Evolutionary conservation across 1,139 yeast species (phyloP), one percentile per base, ranked within the genome.

Genomic region (Lodderomyces oxycetoniae): DNA sequence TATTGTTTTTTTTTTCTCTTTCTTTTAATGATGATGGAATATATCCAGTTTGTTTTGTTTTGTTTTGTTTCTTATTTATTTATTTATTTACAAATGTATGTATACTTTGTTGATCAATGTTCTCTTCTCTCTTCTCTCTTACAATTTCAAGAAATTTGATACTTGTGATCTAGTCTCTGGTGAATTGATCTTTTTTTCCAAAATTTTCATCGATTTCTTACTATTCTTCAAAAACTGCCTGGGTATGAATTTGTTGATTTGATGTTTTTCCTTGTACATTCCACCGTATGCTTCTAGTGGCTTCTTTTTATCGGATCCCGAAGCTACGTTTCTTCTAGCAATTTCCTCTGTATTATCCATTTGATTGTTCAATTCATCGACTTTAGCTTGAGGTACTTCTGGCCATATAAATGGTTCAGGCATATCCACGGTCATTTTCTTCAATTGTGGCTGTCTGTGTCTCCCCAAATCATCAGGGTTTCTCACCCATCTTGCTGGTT

Each of bases 341-440:
- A 38, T 20, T 25, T 53, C 52, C 31, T 53, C 46, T 46, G 59
- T 62, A 40, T 57, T 54, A 14, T 52, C 53, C 34, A 45, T 47
- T 32, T 52, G 51, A 23, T 47, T 30, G 21, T 48, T 45, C 21
- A 60, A 49, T 20, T 42, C 44, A 16, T 53, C 58, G 28, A 54
- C 55, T 31, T 53, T 35, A 15, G 47, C 56, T 19, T 45, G 43
- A 2, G 72, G 62, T 47, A 79, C 78, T 32, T 73, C 81, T 3
- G 97, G 97, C 96, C 96, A 89, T 33, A 88, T 72, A 53, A 89
- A 89, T 13, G 97, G 96, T 45, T 87, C 87, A 36, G 77, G 78
- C 91, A 89, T 83, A 50, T 87, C 96, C 35, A 88, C 81, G 12
- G 96, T 88, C 96, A 89, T 89, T 60, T 88, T 87, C 66, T 89